Evolutionary conservation across 2,329 filamentous ascomycete genomes (phyloP).

Genomic region (Diplodia sapinea): DNA sequence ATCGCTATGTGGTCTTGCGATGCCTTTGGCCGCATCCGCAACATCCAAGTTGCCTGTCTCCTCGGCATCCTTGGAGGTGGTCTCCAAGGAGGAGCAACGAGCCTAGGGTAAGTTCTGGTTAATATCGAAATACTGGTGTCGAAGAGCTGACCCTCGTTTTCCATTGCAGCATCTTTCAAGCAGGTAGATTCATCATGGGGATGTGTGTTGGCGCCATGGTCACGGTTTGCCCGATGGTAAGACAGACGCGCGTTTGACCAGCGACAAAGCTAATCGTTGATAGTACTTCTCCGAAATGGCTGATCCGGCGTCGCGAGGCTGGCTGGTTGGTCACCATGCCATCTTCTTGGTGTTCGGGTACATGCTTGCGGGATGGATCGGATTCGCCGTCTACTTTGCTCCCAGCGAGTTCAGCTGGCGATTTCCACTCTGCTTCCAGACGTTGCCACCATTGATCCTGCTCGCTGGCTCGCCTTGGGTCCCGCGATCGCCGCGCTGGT

Average conservation of each 20-base stretch:
- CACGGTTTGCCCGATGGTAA: constrained; percentile 23
- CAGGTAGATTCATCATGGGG: constrained; percentile 52
- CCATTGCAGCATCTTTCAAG: constrained; percentile 51
- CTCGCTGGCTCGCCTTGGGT: constrained; percentile 51
- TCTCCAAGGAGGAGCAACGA: constrained; percentile 54
- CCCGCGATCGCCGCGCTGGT: constrained; percentile 57
- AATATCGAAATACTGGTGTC: no score
- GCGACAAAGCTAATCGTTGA: neutral
- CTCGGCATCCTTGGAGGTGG: constrained; percentile 55
- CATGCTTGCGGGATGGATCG: constrained; percentile 54
- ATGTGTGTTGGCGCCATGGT: constrained; percentile 42
- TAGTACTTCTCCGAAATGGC: constrained; percentile 53
- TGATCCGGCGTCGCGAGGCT: constrained; percentile 50
- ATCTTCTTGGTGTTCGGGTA: constrained; percentile 58
- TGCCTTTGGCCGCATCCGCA: constrained; percentile 52
- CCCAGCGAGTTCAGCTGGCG: constrained; percentile 53
- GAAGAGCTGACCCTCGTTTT: constrained; percentile 3
- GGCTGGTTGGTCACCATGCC: constrained; percentile 49
- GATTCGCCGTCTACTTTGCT: constrained; percentile 54
- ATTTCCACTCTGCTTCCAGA: constrained; percentile 53
- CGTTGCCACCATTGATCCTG: constrained; percentile 49
- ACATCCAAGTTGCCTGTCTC: constrained; percentile 55
- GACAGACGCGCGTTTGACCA: neutral
- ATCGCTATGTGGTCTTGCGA: constrained; percentile 59
- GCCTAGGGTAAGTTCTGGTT: neutral